These are phyloP conservation scores for Fusarium tuaranense DNA, from an alignment of 2,329 filamentous ascomycete genomes.

Conservation along the genomic window DNA sequence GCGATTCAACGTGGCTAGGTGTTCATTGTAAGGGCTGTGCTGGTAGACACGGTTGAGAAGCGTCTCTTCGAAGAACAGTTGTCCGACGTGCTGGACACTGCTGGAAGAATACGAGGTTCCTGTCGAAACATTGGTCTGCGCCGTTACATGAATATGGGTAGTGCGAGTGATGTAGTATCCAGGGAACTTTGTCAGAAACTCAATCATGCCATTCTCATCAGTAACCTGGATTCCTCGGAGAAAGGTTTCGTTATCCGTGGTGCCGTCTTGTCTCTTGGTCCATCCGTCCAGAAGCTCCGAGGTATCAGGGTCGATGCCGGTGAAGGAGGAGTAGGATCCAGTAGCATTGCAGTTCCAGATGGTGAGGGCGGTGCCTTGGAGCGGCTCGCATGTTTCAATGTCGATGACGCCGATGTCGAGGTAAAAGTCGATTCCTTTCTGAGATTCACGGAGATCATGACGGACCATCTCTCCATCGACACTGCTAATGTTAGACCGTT, in stretches of 20 bases:
- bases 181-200: constrained; percentile 22
- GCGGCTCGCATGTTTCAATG: constrained; percentile 19
- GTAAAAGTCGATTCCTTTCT: constrained; percentile 24
- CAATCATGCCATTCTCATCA: constrained; percentile 17
- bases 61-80: neutral
- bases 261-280: neutral
- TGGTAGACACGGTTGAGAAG: neutral
- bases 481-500: neutral
- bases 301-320: constrained; percentile 16
- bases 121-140: constrained; percentile 20
- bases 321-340: constrained; percentile 19
- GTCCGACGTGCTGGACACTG: neutral
- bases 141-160: constrained; percentile 20
- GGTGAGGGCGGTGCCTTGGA: constrained; percentile 9
- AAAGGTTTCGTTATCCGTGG: neutral
- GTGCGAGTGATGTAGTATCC: constrained; percentile 24
- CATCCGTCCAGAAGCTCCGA: neutral
- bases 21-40: neutral
- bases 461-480: neutral
- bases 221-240: constrained; percentile 20
- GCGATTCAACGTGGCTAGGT: neutral
- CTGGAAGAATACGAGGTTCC: constrained; percentile 18
- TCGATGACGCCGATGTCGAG: constrained; percentile 21
- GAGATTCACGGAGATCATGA: constrained; percentile 1
- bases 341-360: constrained; percentile 25